Conservation (phyloP, 805 yeast genomes). For the Starmerella ratchasimensis region DNA sequence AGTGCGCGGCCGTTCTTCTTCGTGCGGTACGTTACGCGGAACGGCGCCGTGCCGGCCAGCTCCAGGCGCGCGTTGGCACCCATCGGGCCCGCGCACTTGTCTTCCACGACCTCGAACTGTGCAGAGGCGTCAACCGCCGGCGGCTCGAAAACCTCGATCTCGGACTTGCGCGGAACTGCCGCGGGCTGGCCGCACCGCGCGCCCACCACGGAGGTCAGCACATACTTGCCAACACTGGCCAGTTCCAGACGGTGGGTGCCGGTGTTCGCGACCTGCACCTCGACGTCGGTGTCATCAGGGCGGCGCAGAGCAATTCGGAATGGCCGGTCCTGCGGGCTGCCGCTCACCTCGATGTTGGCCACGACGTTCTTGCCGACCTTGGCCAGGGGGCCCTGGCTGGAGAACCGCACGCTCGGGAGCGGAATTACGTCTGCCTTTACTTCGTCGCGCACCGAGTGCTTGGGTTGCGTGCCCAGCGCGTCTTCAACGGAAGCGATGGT, state of each 20-base stretch:
- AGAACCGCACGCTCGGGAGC: background rate
- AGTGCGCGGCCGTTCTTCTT: constrained; percentile 28
- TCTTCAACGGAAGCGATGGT: background rate
- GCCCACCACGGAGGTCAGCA: constrained; percentile 40
- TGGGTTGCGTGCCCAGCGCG: background rate
- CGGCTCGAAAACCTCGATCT: constrained; percentile 43
- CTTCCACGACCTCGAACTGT: constrained; percentile 46
- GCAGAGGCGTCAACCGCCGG: constrained; percentile 38
- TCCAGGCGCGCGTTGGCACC: constrained; percentile 65
- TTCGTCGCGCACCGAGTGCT: background rate
- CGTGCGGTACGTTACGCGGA: constrained; percentile 47
- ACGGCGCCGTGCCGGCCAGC: constrained; percentile 68
- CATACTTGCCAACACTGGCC: constrained; percentile 50
- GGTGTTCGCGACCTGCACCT: background rate
- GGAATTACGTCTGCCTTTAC: constrained; percentile 1
- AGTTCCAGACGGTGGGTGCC: constrained; percentile 4
- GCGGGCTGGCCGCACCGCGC: constrained; percentile 56
- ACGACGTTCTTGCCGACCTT: background rate
- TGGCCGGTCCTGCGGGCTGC: constrained; percentile 33
- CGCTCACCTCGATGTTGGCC: constrained; percentile 12
- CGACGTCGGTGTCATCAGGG: constrained; percentile 6
- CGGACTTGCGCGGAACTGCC: constrained; percentile 32
- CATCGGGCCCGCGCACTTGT: constrained; percentile 82
- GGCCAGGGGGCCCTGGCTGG: constrained; percentile 1
- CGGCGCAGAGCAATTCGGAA: constrained; percentile 26